Evolutionary conservation across 805 yeast genomes (phyloP).

Genomic region (Suhomyces faveliae): DNA sequence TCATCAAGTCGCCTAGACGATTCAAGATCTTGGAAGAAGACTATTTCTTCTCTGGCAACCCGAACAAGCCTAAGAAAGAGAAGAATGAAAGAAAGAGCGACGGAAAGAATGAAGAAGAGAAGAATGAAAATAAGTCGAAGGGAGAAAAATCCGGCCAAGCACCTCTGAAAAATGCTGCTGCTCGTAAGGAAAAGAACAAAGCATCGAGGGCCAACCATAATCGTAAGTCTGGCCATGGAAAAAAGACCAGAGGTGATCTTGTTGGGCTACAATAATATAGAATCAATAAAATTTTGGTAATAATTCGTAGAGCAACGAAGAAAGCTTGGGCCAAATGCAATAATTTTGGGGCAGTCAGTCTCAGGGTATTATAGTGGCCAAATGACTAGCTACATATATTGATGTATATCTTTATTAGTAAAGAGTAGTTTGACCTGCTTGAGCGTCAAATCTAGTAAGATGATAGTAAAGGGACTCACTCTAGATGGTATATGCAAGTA

Average conservation of each 20-base stretch:
- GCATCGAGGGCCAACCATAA: constrained; percentile 61
- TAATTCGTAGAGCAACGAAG: no score
- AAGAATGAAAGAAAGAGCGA: background rate
- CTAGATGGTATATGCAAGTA: no score
- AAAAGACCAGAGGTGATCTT: constrained; percentile 40
- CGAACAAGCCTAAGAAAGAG: constrained; percentile 11
- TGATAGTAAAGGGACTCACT: no score
- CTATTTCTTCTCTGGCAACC: constrained; percentile 32
- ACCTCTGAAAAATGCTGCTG: constrained; percentile 27
- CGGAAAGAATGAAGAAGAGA: background rate
- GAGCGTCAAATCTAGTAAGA: no score
- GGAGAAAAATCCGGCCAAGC: background rate
- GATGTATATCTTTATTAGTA: no score
- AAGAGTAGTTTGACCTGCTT: no score
- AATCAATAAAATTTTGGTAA: no score
- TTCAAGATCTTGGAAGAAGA: constrained; percentile 62
- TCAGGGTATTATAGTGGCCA: no score
- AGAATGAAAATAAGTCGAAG: background rate
- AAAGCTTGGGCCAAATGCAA: no score
- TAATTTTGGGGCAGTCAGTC: no score
- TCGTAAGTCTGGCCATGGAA: constrained; percentile 60
- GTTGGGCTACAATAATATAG: constrained; percentile 23
- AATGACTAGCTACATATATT: no score
- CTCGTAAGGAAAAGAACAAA: constrained; percentile 55
- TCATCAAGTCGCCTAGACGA: constrained; percentile 62